Base-by-base conservation (phyloP, 106 monocot species). In the Hemerocallis citrina region DNA sequence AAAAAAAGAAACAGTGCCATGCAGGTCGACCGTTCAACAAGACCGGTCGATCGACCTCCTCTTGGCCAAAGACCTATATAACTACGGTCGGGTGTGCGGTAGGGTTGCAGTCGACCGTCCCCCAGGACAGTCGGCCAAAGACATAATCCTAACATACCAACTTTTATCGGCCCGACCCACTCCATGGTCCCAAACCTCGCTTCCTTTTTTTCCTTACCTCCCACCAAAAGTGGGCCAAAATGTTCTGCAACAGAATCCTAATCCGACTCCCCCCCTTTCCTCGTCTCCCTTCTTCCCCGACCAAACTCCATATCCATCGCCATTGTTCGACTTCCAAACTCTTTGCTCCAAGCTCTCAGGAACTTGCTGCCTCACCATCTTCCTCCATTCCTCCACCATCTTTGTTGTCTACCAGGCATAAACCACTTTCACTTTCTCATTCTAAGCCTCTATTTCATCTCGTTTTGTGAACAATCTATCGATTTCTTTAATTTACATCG, bases 261-360 rank as follows among this genome's bases (percentile, higher is more conserved):
- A 59, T 79, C 3, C 70, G 59, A 49, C 56, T 31, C 64, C 33
- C 10, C 55, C 21, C 72, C 36, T 15, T 35, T 36, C 47, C 34
- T 69, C 55, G 15, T 62, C 56, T 39, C 69, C 34, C 34, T 65
- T 31, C 29, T 34, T 13, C 50, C 3, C 25, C 50, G 23, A 7
- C 32, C 32, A 13, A 23, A 1, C 23, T 50, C 50, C 11, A 50
- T 42, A 34, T 0, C 25, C 11, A 28, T 59, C 71, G 6, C 37
- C 71, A 28, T 52, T 56, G 22, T 25, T 70, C 70, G 61, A 75
- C 17, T 34, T 77, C 63, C 70, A 89, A 54, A 34, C 63, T 20
- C 80, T 84, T 34, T 81, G 80, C 77, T 77, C 74, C 72, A 81
- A 69, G 68, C 59, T 89, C 52, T 81, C 89, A 27, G 68, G 81